Base-by-base conservation (phyloP, 139 green algal genomes). In the Closterium sp. region DNA sequence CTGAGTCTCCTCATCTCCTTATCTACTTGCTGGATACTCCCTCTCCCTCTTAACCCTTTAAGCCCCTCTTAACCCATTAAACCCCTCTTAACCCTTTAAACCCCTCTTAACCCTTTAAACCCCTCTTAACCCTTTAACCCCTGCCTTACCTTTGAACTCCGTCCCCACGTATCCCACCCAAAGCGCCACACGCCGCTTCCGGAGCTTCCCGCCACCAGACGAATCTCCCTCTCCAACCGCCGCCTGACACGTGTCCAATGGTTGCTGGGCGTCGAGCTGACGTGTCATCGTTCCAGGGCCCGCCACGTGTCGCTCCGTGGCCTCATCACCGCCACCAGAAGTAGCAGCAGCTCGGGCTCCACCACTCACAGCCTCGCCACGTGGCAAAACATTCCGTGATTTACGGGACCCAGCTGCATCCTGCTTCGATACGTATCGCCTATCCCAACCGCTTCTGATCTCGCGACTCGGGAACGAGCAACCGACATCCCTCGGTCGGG, bases 101-200 rank as follows among this genome's bases (percentile, higher is more conserved):
- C n/a, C n/a, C 84, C 32, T 87, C 84, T 33, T 87, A 21, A 7
- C 12, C 8, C 34, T 31, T 31, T n/a, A n/a, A n/a, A n/a, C n/a
- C n/a, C 84, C 32, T 34, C 33, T 66, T 87, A 64, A 8, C 16
- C 30, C 86, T 1, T 12, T 30, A 43, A 85, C 28, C 35, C 30
- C 66, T 5, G 55, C 25, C 86, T 28, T 28, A 92, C 89, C 89
- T 92, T 84, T 76, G 90, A 90, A 92, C 85, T 34, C 84, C 85
- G 55, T 92, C 21, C 90, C 90, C 8, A 87, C 66, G n/a, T 92
- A 92, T 31, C 35, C 55, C 19, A 92, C 19, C 90, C 90, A 92
- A 19, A 92, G 64, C 4, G 90, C 90, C 90, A 92, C 90, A 2
- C 90, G 91, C 90, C 90, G 91, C 34, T 92, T 92, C 55, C 55